A percentile compares a stretch with the other conserved stretches of the same genome.
Conservation (phyloP, 306 rosid genomes). For the Mucuna pruriens region DNA sequence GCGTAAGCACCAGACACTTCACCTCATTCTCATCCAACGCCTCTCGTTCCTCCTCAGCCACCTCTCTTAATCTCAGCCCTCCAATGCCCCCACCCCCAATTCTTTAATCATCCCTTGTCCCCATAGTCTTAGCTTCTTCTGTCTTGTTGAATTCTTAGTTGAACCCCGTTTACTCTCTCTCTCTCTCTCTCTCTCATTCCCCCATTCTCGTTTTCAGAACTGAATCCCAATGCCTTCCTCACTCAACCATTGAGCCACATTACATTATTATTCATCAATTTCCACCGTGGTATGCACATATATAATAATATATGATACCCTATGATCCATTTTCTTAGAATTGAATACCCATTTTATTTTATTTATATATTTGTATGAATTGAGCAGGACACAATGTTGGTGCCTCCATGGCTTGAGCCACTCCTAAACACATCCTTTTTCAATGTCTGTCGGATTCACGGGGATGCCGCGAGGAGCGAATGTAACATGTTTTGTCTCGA, state of each 20-base stretch:
- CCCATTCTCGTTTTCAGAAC: background rate
- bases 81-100: conserved; percentile 5
- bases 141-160: conserved; percentile 62
- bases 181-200: conserved; percentile 32
- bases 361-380: too few relatives aligned
- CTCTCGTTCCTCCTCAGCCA: conserved; percentile 39
- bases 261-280: conserved; percentile 22
- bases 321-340: background rate
- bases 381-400: conserved; percentile 69
- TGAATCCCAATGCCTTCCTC: conserved; percentile 37
- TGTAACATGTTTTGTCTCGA: conserved; percentile 95
- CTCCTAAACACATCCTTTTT: conserved; percentile 71
- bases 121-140: conserved; percentile 52
- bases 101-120: conserved; percentile 51
- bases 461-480: conserved; percentile 78
- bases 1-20: conserved; percentile 89
- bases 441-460: conserved; percentile 73
- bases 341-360: too few relatives aligned
- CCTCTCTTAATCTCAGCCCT: conserved; percentile 66
- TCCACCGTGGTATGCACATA: conserved; percentile 32
- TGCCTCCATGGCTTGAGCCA: conserved; percentile 90
- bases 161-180: conserved; percentile 53
- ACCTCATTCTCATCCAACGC: conserved; percentile 61
- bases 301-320: background rate
- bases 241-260: conserved; percentile 39